Base-by-base conservation (phyloP, 2,329 filamentous ascomycete genomes). In the Pseudodiploospora longispora region DNA sequence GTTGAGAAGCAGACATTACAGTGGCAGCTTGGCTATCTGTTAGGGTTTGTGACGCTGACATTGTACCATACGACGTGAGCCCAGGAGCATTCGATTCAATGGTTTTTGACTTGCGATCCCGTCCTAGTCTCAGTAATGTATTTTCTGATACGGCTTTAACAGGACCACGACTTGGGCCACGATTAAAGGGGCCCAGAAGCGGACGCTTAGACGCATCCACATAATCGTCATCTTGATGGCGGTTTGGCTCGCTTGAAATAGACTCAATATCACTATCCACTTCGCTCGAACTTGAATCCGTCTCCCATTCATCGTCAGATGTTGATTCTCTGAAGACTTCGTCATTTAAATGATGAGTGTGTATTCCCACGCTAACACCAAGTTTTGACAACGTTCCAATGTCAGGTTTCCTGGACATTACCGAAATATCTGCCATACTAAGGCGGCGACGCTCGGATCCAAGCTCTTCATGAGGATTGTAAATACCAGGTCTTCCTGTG, bases 341-440 rank as follows among this genome's bases (percentile, higher is more conserved):
- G 45, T 78, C 73, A 6, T 80, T 74, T 2, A 94, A 65, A 44
- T 80, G 79, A 51, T 89, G 84, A 3, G 86, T 89, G 50, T 82
- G 82, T 64, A 91, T 90, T 2, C 83, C 83, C 49, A 87, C 71
- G 51, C 71, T 85, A 27, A 86, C 72, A 3, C 82, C 82, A 39
- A 85, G 63, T 62, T 75, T 72, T 51, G 68, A 62, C 12, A 78
- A 58, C 10, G 65, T 62, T 4, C 69, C 69, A 27, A 78, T 69
- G 0, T 68, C 81, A 1, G 79, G 76, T 44, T 75, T 79, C 47
- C 73, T 75, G 2, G 86, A 72, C 33, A 87, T 68, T 46, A 75
- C 80, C 29, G 74, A 69, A 27, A 88, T 62, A 27, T 82, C 78
- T 28, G 76, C 71, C 48, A 81, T 70, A 42, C 80, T 74, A 8